These are phyloP conservation scores for baker's yeast (Saccharomyces cerevisiae) DNA, from an alignment of 805 yeast genomes.

Conservation along the genomic window DNA sequence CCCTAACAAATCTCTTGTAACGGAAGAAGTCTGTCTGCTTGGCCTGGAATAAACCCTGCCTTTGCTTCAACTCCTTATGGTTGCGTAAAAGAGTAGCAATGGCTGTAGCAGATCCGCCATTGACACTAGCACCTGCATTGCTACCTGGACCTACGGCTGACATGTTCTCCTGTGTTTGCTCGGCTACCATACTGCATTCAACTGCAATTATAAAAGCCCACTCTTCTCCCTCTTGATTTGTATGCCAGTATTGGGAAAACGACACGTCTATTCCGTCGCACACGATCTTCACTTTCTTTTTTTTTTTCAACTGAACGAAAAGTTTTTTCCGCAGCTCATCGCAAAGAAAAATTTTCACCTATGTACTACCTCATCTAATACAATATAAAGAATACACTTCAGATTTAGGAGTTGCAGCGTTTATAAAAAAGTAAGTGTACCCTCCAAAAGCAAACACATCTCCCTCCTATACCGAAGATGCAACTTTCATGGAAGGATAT, in stretches of 20 bases:
- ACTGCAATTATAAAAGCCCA: not conserved
- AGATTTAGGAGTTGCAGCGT: not conserved
- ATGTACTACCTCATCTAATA: not conserved
- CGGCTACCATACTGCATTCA: not conserved
- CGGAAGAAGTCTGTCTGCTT: conserved; percentile 76
- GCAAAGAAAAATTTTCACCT: not conserved
- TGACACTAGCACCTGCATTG: conserved; percentile 7
- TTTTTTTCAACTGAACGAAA: not conserved
- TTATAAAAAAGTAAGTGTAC: not conserved
- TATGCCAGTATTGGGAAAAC: not conserved
- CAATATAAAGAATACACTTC: not conserved
- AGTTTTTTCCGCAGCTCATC: not conserved
- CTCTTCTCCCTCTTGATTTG: not conserved
- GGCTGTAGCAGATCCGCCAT: conserved; percentile 50
- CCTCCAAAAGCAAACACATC: not conserved
- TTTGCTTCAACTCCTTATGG: conserved; percentile 60
- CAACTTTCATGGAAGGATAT: conserved; percentile 98
- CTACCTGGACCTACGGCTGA: not conserved
- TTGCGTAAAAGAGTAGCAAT: conserved; percentile 66
- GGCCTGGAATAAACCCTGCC: conserved; percentile 70
- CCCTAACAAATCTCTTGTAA: conserved; percentile 74
- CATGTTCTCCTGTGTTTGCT: conserved; percentile 2
- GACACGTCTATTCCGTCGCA: not conserved
- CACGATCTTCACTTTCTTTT: not conserved
- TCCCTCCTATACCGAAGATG: conserved; percentile 38